phyloP scores from a whole-genome alignment of 768 basidiomycete genomes.

The Mycena floridula region DNA sequence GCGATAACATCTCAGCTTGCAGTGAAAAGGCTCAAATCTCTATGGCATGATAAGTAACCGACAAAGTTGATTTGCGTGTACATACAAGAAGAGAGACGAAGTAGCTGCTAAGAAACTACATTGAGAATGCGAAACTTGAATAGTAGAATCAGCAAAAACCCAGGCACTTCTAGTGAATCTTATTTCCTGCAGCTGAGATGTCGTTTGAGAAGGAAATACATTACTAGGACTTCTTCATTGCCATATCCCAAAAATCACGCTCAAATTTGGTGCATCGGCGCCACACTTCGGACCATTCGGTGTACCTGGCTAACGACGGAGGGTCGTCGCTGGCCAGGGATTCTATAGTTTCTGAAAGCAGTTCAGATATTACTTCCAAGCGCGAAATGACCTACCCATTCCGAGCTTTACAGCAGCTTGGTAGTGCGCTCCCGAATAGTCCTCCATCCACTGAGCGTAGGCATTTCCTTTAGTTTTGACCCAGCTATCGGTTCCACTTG shows the following conservation, averaged over 20 bases:
- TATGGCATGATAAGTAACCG: too few relatives aligned
- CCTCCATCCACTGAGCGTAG: conserved; percentile 73
- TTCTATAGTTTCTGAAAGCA: conserved; percentile 65
- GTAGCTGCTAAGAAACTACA: too few relatives aligned
- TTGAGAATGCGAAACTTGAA: too few relatives aligned
- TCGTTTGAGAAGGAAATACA: too few relatives aligned
- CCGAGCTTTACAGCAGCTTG: conserved; percentile 69
- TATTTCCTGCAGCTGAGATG: too few relatives aligned
- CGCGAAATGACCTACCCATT: conserved; percentile 46
- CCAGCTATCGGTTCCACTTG: conserved; percentile 39
- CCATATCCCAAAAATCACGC: conserved; percentile 81
- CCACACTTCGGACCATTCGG: conserved; percentile 71
- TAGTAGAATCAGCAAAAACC: too few relatives aligned
- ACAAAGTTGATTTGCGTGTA: too few relatives aligned
- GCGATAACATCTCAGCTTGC: too few relatives aligned
- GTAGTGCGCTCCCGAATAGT: conserved; percentile 68
- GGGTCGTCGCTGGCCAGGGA: conserved; percentile 50
- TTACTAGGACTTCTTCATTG: too few relatives aligned
- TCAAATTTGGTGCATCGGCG: conserved; percentile 71
- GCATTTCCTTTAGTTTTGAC: conserved; percentile 62
- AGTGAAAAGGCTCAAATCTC: too few relatives aligned
- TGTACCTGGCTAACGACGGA: conserved; percentile 51
- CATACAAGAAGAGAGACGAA: too few relatives aligned
- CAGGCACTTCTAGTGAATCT: too few relatives aligned
- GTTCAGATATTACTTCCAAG: not conserved